These are phyloP conservation scores for Candida germanica DNA, from an alignment of 805 yeast species.

Conservation along the genomic window DNA sequence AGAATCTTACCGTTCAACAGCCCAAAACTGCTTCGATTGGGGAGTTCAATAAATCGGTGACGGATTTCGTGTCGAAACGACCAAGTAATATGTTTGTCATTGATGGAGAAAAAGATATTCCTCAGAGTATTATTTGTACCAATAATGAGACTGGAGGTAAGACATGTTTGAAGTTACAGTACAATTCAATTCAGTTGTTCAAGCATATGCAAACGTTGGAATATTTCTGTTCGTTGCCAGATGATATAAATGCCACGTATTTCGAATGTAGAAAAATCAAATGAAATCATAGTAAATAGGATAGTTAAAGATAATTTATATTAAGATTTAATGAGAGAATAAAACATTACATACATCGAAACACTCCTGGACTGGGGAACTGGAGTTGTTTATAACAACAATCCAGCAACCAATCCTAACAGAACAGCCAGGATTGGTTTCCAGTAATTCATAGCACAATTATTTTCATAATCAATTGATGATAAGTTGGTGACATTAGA, in stretches of 20 bases:
- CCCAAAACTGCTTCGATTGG: constrained; percentile 2
- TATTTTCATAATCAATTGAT: constrained; percentile 15
- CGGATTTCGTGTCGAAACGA: constrained; percentile 26
- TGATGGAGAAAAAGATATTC: constrained; percentile 38
- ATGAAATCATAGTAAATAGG: background rate
- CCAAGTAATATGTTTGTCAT: constrained; percentile 37
- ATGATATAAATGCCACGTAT: constrained; percentile 47
- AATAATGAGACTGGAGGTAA: constrained; percentile 42
- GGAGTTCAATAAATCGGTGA: constrained; percentile 21
- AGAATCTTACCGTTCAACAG: constrained; percentile 9
- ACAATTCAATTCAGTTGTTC: constrained; percentile 41
- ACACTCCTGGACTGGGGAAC: background rate
- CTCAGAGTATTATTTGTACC: constrained; percentile 46
- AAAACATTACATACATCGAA: constrained; percentile 6
- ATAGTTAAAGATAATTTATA: constrained; percentile 2
- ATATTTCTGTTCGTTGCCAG: constrained; percentile 49
- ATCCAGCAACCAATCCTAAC: constrained; percentile 7
- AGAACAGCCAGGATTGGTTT: constrained; percentile 1
- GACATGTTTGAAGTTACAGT: constrained; percentile 43
- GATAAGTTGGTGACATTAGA: constrained; percentile 13
- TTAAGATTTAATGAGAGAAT: constrained; percentile 12
- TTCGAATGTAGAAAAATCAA: constrained; percentile 47
- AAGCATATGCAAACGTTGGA: constrained; percentile 48
- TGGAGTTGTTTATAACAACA: constrained; percentile 1
- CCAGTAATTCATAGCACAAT: constrained; percentile 2